Evolutionary conservation across 2,329 filamentous ascomycete genomes (phyloP).

Genomic region (Leptoxyphium fumago): DNA sequence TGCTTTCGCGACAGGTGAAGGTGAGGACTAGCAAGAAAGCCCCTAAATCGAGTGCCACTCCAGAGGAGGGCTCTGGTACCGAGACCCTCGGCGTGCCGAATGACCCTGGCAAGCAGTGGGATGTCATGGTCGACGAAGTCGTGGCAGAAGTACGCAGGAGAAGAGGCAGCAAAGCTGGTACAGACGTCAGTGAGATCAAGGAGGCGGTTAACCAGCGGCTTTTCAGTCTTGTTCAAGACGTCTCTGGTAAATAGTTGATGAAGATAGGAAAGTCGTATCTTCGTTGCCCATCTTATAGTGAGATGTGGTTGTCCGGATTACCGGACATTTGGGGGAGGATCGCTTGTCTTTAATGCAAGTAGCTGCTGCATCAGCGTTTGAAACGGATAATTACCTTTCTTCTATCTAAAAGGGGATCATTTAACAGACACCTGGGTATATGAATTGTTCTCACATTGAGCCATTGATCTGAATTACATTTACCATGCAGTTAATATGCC

Average conservation of each 20-base stretch:
- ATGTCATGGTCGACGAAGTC: constrained; percentile 64
- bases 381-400: too few species aligned
- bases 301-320: too few species aligned
- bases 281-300: too few species aligned
- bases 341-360: too few species aligned
- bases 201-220: constrained; percentile 32
- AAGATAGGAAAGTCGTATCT: too few species aligned
- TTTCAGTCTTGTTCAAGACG: neutral
- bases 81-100: constrained; percentile 54
- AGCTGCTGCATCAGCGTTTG: too few species aligned
- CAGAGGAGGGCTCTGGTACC: constrained; percentile 27
- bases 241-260: neutral
- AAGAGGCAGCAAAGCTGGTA: constrained; percentile 26
- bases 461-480: too few species aligned
- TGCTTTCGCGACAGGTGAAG: constrained; percentile 23
- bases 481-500: too few species aligned
- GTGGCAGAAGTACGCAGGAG: constrained; percentile 54
- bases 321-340: too few species aligned
- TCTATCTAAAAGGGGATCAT: too few species aligned
- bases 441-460: too few species aligned
- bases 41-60: constrained; percentile 14
- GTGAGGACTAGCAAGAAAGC: constrained; percentile 17
- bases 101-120: constrained; percentile 60
- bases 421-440: too few species aligned
- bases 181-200: constrained; percentile 36